Evolutionary conservation across 2,329 filamentous ascomycete species (phyloP).

Genomic region (Phyllosticta capitalensis): DNA sequence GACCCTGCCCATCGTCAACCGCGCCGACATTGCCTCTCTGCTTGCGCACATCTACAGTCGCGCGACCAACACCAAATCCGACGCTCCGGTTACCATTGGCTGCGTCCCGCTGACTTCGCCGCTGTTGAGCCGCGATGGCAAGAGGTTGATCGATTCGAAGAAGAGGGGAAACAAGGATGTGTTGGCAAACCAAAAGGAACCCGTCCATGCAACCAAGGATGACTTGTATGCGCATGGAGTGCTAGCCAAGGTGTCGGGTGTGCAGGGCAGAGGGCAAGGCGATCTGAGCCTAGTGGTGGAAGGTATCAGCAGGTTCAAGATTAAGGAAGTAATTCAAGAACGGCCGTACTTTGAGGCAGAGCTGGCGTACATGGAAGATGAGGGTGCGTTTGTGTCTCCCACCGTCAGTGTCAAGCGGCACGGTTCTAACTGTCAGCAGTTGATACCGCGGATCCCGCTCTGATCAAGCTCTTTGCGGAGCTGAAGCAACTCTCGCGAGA

Average conservation of each 20-base stretch:
- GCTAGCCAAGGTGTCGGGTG: conserved; percentile 44
- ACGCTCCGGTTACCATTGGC: conserved; percentile 66
- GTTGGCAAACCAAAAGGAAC: conserved; percentile 30
- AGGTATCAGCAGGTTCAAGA: conserved; percentile 64
- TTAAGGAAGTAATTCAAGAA: conserved; percentile 67
- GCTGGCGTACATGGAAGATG: conserved; percentile 61
- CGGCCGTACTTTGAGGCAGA: conserved; percentile 80
- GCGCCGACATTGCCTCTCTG: conserved; percentile 80
- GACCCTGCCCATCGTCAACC: conserved; percentile 72
- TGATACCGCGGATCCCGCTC: conserved; percentile 49
- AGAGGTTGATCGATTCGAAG: conserved; percentile 54
- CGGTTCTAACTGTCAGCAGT: conserved; percentile 14
- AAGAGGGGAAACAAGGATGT: conserved; percentile 44
- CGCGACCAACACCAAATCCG: conserved; percentile 53
- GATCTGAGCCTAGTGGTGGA: conserved; percentile 80
- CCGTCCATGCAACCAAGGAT: conserved; percentile 32
- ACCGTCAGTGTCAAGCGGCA: background rate
- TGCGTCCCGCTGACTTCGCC: conserved; percentile 80
- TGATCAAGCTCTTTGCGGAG: conserved; percentile 63
- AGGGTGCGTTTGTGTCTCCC: conserved; percentile 45
- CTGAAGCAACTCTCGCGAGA: conserved; percentile 81
- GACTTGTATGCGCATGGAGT: conserved; percentile 81
- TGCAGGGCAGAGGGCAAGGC: conserved; percentile 37
- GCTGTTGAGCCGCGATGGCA: conserved; percentile 62
- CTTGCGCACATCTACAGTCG: conserved; percentile 77